phyloP scores from a whole-genome alignment of 2,329 filamentous ascomycete genomes.

The Helotiales sp. region DNA sequence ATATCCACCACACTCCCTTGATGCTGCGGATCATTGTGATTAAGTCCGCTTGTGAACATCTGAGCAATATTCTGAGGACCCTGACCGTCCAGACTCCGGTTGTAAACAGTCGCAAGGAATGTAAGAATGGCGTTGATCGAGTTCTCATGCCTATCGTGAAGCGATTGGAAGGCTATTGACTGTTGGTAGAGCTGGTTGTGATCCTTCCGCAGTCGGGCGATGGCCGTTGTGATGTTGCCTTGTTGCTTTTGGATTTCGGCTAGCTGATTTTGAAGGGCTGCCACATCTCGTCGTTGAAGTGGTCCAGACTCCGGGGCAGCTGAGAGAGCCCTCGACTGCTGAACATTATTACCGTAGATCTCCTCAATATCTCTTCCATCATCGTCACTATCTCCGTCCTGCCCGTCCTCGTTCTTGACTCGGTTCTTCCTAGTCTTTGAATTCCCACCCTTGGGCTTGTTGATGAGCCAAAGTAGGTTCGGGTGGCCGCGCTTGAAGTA shows the following conservation, averaged over 20 bases:
- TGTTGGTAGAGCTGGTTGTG: constrained; percentile 89
- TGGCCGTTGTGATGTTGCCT: constrained; percentile 80
- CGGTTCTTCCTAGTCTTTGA: constrained; percentile 58
- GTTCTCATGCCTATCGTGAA: constrained; percentile 96
- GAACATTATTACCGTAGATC: constrained; percentile 50
- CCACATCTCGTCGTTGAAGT: constrained; percentile 73
- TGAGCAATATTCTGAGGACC: constrained; percentile 80
- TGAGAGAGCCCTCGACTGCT: constrained; percentile 45
- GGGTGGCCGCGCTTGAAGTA: constrained; percentile 94
- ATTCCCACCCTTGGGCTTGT: constrained; percentile 82
- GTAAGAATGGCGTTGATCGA: constrained; percentile 99
- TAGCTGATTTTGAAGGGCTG: constrained; percentile 78
- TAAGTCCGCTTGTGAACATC: constrained; percentile 78
- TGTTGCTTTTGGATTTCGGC: constrained; percentile 85
- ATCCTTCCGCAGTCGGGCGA: constrained; percentile 79
- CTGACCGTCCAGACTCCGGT: constrained; percentile 87
- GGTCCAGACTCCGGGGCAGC: constrained; percentile 48
- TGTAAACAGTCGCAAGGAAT: constrained; percentile 95
- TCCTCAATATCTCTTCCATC: constrained; percentile 53
- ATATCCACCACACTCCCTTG: constrained; percentile 66
- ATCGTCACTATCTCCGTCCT: constrained; percentile 75
- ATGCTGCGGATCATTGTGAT: constrained; percentile 56
- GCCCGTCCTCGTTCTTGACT: constrained; percentile 65
- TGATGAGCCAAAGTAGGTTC: constrained; percentile 93
- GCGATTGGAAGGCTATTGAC: constrained; percentile 84